Evolutionary conservation across 805 yeast genomes (phyloP).

Genomic region (Lachancea cidri): DNA sequence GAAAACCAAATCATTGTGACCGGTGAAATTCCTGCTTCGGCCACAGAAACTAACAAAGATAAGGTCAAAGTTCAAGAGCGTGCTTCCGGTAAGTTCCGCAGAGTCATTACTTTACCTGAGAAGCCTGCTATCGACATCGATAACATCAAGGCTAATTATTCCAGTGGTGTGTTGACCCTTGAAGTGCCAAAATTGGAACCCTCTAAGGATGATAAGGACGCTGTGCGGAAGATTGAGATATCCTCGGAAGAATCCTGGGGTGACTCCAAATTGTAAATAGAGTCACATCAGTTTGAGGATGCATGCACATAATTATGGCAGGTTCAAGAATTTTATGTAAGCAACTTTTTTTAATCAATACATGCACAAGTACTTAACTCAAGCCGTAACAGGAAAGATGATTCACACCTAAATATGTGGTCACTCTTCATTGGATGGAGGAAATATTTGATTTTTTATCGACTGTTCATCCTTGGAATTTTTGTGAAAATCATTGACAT

Average conservation of each 20-base stretch:
- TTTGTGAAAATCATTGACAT: neutral
- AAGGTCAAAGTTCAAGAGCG: constrained; percentile 33
- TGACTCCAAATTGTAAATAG: constrained; percentile 5
- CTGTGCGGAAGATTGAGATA: constrained; percentile 29
- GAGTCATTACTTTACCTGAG: constrained; percentile 39
- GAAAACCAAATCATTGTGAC: constrained; percentile 38
- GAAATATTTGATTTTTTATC: no score
- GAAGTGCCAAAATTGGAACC: constrained; percentile 37
- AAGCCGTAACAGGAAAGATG: no score
- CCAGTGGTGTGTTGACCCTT: constrained; percentile 42
- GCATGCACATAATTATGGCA: neutral
- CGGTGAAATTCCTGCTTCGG: constrained; percentile 38
- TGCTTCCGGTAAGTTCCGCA: constrained; percentile 37
- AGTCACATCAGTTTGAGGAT: neutral
- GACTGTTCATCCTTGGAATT: no score
- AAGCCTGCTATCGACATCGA: constrained; percentile 38
- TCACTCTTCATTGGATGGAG: no score
- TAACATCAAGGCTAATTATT: constrained; percentile 41
- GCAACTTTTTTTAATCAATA: neutral
- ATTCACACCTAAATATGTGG: no score
- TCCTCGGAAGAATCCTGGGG: constrained; percentile 26
- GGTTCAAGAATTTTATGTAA: neutral
- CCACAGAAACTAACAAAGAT: constrained; percentile 19
- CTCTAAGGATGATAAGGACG: constrained; percentile 16
- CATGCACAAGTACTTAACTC: neutral